Conservation (phyloP, 495 filamentous ascomycete species). For the Hamigera avellanea region DNA sequence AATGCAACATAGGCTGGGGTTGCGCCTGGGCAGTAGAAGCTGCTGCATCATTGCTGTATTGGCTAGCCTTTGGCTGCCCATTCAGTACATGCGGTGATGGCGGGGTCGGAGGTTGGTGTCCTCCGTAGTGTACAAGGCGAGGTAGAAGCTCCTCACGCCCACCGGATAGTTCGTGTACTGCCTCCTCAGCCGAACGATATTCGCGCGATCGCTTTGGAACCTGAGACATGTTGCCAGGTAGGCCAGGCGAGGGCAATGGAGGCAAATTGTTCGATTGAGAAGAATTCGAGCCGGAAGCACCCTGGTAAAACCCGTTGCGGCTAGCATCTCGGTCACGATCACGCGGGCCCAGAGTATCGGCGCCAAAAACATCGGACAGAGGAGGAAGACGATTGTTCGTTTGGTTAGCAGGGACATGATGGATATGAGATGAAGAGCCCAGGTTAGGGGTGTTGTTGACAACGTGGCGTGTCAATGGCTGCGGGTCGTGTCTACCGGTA, state of each 20-base stretch:
- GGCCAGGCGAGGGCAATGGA: conserved; percentile 58
- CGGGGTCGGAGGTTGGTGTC: conserved; percentile 81
- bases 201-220: conserved; percentile 60
- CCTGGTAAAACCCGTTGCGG: conserved; percentile 31
- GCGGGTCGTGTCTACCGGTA: conserved; percentile 76
- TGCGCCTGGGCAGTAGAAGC: conserved; percentile 10
- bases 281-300: conserved; percentile 43
- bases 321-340: conserved; percentile 24
- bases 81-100: conserved; percentile 57
- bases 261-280: conserved; percentile 61
- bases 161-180: conserved; percentile 76
- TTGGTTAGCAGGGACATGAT: conserved; percentile 79
- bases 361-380: conserved; percentile 86
- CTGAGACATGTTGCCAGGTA: conserved; percentile 37
- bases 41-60: conserved; percentile 13
- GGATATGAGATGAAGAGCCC: conserved; percentile 79
- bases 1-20: conserved; percentile 13
- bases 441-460: conserved; percentile 79
- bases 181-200: conserved; percentile 92
- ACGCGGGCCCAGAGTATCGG: conserved; percentile 53
- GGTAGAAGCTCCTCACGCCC: conserved; percentile 86
- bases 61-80: conserved; percentile 19
- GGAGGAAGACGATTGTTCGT: conserved; percentile 90
- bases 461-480: conserved; percentile 70
- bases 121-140: conserved; percentile 88